Conservation (phyloP, 371 early-diverging fungal species). For the Mucor piriformis region DNA sequence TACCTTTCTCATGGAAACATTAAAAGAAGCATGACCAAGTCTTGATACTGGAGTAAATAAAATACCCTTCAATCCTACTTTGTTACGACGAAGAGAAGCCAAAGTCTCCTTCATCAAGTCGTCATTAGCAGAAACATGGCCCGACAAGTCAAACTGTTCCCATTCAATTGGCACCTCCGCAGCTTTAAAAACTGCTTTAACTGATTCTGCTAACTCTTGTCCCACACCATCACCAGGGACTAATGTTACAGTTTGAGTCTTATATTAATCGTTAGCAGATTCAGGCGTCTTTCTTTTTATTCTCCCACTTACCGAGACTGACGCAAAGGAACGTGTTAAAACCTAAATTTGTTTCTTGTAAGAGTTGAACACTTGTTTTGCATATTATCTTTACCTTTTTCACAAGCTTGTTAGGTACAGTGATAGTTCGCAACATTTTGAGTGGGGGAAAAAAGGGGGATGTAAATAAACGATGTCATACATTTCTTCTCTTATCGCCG, state of each 20-base stretch:
- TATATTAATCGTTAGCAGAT: neutral
- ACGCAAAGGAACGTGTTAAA: slow-evolving; percentile 7
- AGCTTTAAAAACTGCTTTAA: slow-evolving; percentile 92
- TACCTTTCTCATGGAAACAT: slow-evolving; percentile 87
- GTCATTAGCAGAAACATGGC: slow-evolving; percentile 77
- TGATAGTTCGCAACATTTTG: too few relatives aligned
- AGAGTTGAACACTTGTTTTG: neutral
- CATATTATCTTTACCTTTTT: neutral
- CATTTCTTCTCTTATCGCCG: too few relatives aligned
- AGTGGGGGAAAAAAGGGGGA: too few relatives aligned
- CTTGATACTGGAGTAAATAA: slow-evolving; percentile 89
- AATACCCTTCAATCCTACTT: slow-evolving; percentile 96
- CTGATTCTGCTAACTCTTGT: slow-evolving; percentile 85
- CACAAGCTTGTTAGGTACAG: neutral
- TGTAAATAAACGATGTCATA: too few relatives aligned
- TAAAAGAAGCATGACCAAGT: slow-evolving; percentile 87
- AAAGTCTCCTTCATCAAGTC: slow-evolving; percentile 81
- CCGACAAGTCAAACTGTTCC: slow-evolving; percentile 94
- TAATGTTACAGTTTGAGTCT: slow-evolving; percentile 71
- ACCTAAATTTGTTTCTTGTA: neutral
- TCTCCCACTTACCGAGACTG: neutral
- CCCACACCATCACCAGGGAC: slow-evolving; percentile 99
- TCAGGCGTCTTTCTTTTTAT: neutral
- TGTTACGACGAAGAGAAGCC: slow-evolving; percentile 90
- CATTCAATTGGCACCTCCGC: slow-evolving; percentile 92